phyloP scores from a whole-genome alignment of 2,329 filamentous ascomycete species.

The Apiospora sp. region DNA sequence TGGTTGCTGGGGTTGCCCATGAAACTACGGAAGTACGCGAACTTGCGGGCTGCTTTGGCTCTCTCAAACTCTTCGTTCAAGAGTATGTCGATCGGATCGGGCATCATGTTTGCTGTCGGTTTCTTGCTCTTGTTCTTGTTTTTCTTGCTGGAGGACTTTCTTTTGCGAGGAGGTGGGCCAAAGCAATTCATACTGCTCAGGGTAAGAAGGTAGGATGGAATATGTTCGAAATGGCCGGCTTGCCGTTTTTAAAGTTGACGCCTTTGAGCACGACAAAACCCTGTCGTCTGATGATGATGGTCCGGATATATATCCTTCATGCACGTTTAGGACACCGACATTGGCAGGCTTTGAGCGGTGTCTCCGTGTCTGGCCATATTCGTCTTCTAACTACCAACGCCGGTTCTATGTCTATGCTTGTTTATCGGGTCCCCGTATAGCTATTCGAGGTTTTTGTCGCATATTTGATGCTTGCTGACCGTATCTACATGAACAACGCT shows the following conservation, averaged over 20 bases:
- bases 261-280: neutral
- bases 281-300: neutral
- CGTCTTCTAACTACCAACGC: neutral
- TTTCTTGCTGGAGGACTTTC: slow-evolving; percentile 11
- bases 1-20: neutral
- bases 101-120: neutral
- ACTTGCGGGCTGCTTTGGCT: slow-evolving; percentile 20
- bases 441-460: neutral
- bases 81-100: slow-evolving; percentile 17
- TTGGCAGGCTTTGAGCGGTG: slow-evolving; percentile 14
- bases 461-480: neutral
- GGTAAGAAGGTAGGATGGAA: neutral
- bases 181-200: slow-evolving; percentile 19
- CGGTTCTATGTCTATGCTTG: neutral
- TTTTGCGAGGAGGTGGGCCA: slow-evolving; percentile 16
- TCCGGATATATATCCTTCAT: slow-evolving; percentile 15
- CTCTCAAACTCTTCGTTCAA: slow-evolving; percentile 19
- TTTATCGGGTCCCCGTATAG: neutral
- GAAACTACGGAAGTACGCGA: slow-evolving; percentile 12
- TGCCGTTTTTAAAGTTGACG: neutral
- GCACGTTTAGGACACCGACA: neutral
- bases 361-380: neutral
- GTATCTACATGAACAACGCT: neutral
- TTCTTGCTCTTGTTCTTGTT: slow-evolving; percentile 14
- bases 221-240: neutral